These are phyloP conservation scores for Ambrosiella xylebori DNA, from an alignment of 2,329 filamentous ascomycete genomes.

Conservation along the genomic window DNA sequence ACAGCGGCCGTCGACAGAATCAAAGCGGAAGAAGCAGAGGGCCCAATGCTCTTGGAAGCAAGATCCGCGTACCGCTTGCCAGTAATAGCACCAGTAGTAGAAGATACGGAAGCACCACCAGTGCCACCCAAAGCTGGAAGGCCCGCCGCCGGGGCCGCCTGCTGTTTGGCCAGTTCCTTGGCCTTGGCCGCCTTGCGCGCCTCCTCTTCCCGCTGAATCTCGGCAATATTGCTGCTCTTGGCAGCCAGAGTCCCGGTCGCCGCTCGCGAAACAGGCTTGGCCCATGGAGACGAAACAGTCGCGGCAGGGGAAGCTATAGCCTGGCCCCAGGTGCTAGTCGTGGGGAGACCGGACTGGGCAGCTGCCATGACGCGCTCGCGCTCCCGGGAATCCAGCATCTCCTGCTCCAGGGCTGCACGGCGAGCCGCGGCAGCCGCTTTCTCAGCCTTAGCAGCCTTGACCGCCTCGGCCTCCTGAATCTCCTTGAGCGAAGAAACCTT, in stretches of 20 bases:
- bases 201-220: constrained; percentile 95
- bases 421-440: constrained; percentile 62
- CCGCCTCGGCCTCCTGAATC: constrained; percentile 89
- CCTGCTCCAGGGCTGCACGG: constrained; percentile 64
- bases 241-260: constrained; percentile 21
- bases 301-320: constrained; percentile 51
- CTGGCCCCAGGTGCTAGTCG: constrained; percentile 77
- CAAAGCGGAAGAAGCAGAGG: constrained; percentile 16
- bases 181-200: constrained; percentile 59
- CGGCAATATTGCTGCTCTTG: constrained; percentile 77
- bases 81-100: constrained; percentile 27
- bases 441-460: constrained; percentile 78
- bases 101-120: constrained; percentile 13
- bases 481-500: constrained; percentile 88
- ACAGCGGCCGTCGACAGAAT: constrained; percentile 24
- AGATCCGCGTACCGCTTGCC: constrained; percentile 92
- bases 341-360: constrained; percentile 59
- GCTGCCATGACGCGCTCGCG: constrained; percentile 36
- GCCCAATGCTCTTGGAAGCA: constrained; percentile 52
- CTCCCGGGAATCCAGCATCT: constrained; percentile 42
- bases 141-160: neutral
- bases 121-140: neutral
- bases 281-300: constrained; percentile 39
- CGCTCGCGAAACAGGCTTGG: constrained; percentile 34
- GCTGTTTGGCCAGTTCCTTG: constrained; percentile 31